phyloP scores from a whole-genome alignment of 1,284 basidiomycete species.

The Malassezia pachydermatis region DNA sequence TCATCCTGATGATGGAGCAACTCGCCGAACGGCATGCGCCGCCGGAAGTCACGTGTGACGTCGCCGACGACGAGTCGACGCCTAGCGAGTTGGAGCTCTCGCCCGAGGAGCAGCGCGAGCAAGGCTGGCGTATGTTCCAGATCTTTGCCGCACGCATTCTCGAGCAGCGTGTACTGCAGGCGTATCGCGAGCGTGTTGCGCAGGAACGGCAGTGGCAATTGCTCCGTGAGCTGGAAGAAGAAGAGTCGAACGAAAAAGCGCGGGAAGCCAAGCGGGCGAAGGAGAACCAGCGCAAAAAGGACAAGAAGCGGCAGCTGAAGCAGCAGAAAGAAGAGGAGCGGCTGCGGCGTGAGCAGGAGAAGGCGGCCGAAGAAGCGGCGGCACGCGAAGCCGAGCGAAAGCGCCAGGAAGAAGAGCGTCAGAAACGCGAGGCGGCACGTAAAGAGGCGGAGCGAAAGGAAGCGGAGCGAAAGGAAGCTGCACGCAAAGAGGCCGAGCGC shows the following conservation, averaged over 20 bases:
- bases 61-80: constrained; percentile 51
- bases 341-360: constrained; percentile 52
- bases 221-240: constrained; percentile 76
- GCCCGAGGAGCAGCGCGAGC: constrained; percentile 71
- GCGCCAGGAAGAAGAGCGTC: constrained; percentile 50
- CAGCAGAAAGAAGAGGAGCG: constrained; percentile 73
- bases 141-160: constrained; percentile 99
- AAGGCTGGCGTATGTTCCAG: constrained; percentile 97
- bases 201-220: constrained; percentile 78
- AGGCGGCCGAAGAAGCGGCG: constrained; percentile 16
- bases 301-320: constrained; percentile 87
- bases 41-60: constrained; percentile 27
- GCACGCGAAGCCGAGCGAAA: constrained; percentile 55
- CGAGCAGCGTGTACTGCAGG: constrained; percentile 87
- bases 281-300: constrained; percentile 97
- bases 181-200: constrained; percentile 82
- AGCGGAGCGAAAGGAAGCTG: constrained; percentile 29
- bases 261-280: constrained; percentile 86
- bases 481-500: constrained; percentile 50
- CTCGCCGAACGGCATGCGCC: constrained; percentile 69
- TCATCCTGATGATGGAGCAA: constrained; percentile 99
- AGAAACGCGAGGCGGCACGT: constrained; percentile 50
- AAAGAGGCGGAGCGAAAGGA: constrained; percentile 29
- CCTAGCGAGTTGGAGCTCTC: constrained; percentile 31
- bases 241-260: constrained; percentile 67